These are phyloP conservation scores for Pseudogymnoascus sp. DNA, from an alignment of 2,329 filamentous ascomycete genomes.

Conservation along the genomic window DNA sequence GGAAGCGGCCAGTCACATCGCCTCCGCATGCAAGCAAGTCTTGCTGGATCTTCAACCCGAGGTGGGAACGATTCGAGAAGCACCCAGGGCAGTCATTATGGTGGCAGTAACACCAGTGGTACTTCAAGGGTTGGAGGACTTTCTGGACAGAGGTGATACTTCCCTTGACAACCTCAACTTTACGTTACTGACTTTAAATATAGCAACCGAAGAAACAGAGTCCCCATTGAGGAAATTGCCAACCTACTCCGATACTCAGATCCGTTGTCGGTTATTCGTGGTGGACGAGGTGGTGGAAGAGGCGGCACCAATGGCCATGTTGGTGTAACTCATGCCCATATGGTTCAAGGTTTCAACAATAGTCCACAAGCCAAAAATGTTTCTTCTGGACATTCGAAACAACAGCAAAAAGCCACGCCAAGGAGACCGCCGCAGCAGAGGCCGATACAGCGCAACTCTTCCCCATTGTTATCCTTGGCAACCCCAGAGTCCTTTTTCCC, in stretches of 20 bases:
- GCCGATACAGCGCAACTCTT: neutral
- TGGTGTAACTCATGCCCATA: neutral
- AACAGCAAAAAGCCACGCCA: neutral
- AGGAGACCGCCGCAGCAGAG: neutral
- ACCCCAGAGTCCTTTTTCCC: neutral
- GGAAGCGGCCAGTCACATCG: constrained; percentile 8
- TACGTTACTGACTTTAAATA: neutral
- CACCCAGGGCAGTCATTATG: neutral
- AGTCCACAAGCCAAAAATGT: neutral
- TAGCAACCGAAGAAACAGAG: neutral
- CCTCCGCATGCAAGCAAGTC: neutral
- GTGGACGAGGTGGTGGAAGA: neutral
- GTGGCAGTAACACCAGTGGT: neutral
- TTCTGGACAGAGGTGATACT: neutral
- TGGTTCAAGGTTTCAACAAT: neutral
- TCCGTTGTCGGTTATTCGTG: neutral
- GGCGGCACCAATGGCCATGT: neutral
- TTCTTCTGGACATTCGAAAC: neutral
- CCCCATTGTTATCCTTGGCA: neutral
- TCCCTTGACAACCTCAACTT: neutral
- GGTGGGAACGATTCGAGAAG: neutral
- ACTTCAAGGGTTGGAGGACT: neutral
- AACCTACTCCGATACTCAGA: neutral
- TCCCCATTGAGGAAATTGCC: neutral
- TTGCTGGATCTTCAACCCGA: neutral